Evolutionary conservation across 352 stramenopile genomes (phyloP).

Genomic region (Globisporangium okanoganense): DNA sequence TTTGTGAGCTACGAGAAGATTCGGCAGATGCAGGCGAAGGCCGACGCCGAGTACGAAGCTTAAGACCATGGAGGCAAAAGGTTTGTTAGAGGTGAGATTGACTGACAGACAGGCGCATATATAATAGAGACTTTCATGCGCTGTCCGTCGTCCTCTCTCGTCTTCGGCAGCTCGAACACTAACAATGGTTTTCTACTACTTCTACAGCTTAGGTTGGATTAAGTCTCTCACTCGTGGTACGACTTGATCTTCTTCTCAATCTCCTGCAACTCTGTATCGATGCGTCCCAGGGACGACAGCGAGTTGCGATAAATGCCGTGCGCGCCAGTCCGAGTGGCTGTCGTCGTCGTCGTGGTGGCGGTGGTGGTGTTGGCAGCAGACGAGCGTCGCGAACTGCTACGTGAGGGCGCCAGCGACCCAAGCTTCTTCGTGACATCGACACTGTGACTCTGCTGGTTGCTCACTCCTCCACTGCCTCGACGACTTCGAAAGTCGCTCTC

Average conservation of each 20-base stretch:
- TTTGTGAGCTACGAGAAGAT: slow-evolving; percentile 84
- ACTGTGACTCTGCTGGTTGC: slow-evolving; percentile 2
- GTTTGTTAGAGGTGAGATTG: not conserved
- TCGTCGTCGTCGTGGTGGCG: not conserved
- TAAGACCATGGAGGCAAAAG: not conserved
- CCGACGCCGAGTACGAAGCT: slow-evolving; percentile 26
- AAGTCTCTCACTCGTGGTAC: slow-evolving; percentile 21
- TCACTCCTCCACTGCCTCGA: not conserved
- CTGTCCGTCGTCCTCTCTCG: not conserved
- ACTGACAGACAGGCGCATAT: not conserved
- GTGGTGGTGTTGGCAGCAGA: slow-evolving; percentile 1
- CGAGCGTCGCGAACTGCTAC: slow-evolving; percentile 3
- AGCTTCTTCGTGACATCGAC: slow-evolving; percentile 2
- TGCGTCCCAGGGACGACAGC: slow-evolving; percentile 47
- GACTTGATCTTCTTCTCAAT: slow-evolving; percentile 66
- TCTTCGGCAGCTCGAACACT: not conserved
- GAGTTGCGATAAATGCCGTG: slow-evolving; percentile 44
- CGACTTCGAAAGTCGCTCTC: not conserved
- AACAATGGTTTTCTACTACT: slow-evolving; percentile 8
- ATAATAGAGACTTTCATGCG: slow-evolving; percentile 11
- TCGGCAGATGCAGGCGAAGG: slow-evolving; percentile 39
- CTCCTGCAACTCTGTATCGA: slow-evolving; percentile 62
- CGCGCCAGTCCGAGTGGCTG: slow-evolving; percentile 13
- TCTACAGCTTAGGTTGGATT: not conserved
- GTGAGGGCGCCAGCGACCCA: not conserved